phyloP scores from a whole-genome alignment of 1,284 basidiomycete species.

The Irpex lacteus region DNA sequence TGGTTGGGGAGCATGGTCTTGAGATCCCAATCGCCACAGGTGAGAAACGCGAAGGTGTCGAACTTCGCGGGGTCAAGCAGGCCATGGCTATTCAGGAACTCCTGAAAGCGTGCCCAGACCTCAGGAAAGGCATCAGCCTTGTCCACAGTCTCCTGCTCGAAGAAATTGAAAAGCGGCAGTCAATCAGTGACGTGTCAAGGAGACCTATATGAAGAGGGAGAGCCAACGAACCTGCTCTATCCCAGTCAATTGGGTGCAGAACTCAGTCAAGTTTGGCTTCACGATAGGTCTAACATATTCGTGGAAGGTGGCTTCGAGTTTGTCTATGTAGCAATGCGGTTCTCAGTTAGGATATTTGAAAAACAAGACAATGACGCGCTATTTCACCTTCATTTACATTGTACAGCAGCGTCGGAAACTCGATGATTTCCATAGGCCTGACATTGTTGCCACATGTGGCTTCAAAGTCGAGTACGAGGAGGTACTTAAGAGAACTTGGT shows the following conservation, averaged over 20 bases:
- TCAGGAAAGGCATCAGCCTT: conserved; percentile 26
- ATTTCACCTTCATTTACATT: conserved; percentile 21
- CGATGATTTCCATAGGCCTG: conserved; percentile 30
- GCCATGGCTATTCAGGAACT: conserved; percentile 23
- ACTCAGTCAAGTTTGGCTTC: conserved; percentile 27
- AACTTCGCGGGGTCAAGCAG: conserved; percentile 21
- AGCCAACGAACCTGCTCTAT: conserved; percentile 29
- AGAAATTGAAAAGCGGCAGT: neutral
- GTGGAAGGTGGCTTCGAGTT: conserved; percentile 30
- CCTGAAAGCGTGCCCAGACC: conserved; percentile 31
- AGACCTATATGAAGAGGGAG: neutral
- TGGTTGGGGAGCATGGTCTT: conserved; percentile 34
- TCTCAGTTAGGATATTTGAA: neutral
- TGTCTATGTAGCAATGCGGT: conserved; percentile 10
- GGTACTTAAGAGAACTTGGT: conserved; percentile 18
- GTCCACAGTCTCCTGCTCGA: conserved; percentile 28
- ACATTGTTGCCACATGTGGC: conserved; percentile 30
- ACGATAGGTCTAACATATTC: conserved; percentile 31
- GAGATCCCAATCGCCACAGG: conserved; percentile 35
- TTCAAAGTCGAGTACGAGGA: conserved; percentile 34
- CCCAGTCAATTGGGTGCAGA: conserved; percentile 34
- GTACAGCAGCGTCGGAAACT: conserved; percentile 33
- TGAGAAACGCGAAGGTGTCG: conserved; percentile 25
- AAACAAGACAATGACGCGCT: neutral
- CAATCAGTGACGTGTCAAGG: neutral